Evolutionary conservation across 352 stramenopile genomes (phyloP), one percentile per base, ranked within the genome.

Genomic region (Albugo candida): DNA sequence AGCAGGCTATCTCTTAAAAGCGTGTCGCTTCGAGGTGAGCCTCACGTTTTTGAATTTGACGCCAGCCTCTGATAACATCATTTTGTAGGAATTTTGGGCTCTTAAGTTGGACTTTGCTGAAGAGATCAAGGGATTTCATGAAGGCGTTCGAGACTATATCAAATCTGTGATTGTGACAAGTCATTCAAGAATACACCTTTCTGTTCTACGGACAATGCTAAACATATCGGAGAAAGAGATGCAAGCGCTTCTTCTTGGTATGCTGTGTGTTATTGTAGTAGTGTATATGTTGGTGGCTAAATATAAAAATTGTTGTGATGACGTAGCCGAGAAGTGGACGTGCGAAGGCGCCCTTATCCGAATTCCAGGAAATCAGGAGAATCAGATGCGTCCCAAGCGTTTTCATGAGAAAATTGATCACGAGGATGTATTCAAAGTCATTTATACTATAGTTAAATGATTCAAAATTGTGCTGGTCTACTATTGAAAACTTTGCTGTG

Each of bases 311-410:
- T 4, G 18, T 8, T 39, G 13, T 11, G 3, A 43, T 10, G 3
- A 8, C 38, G 34, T 56, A 69, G 73, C 67, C 3, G 67, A 85
- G 53, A 63, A 82, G 40, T 92, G 78, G 78, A 72, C 69, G 24
- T 18, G 81, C 44, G 60, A 69, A 39, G 66, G 54, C 45, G 63
- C 69, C 34, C 8, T 79, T 14, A 61, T 80, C 24, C 63, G 73
- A 36, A 63, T 92, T 49, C 66, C 56, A 46, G 50, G 61, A 39
- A 92, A 86, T 59, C 67, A 77, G 40, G 64, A 82, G 54, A 92
- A 92, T 68, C 70, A 86, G 59, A 78, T 88, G 65, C 78, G 78
- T 61, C 75, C 73, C 38, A 85, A 81, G 59, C 87, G 87, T 61
- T 60, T 92, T 40, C 75, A 86, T 61, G 78, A 92, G 59, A 82